Conservation (phyloP, 805 yeast species). For the Brettanomyces anomalus region DNA sequence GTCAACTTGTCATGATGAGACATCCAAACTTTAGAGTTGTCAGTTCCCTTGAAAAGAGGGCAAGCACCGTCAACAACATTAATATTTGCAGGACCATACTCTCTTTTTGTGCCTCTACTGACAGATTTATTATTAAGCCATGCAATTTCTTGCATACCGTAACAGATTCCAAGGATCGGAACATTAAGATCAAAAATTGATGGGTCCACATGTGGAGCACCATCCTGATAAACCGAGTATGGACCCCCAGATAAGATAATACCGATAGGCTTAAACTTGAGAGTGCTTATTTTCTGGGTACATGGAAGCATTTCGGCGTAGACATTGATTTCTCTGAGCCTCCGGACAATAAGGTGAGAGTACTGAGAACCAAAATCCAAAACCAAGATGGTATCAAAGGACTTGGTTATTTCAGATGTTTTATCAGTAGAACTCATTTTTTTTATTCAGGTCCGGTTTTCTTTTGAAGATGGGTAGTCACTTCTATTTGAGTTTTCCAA, state of each 20-base stretch:
- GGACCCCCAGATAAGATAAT: conserved; percentile 96
- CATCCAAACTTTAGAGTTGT: conserved; percentile 98
- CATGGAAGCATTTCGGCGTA: conserved; percentile 99
- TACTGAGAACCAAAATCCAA: conserved; percentile 98
- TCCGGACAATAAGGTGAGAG: conserved; percentile 92
- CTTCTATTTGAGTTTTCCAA: not conserved
- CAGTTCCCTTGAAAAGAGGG: conserved; percentile 78
- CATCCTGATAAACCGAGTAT: conserved; percentile 91
- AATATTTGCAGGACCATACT: conserved; percentile 93
- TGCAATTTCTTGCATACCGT: conserved; percentile 98
- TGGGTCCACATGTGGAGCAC: conserved; percentile 96
- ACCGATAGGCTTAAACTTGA: conserved; percentile 94
- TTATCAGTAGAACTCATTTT: not conserved
- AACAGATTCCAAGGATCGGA: conserved; percentile 95
- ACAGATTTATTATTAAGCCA: conserved; percentile 95
- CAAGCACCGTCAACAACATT: conserved; percentile 66
- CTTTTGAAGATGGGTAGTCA: not conserved
- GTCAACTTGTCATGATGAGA: conserved; percentile 96
- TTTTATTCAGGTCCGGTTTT: no score
- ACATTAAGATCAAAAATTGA: conserved; percentile 85
- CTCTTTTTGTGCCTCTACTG: conserved; percentile 93
- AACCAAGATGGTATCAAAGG: conserved; percentile 94
- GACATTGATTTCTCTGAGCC: conserved; percentile 94
- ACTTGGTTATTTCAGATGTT: conserved; percentile 58
- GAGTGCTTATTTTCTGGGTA: conserved; percentile 90